phyloP scores from a whole-genome alignment of 2,329 filamentous ascomycete genomes.

The Byssothecium circinans region DNA sequence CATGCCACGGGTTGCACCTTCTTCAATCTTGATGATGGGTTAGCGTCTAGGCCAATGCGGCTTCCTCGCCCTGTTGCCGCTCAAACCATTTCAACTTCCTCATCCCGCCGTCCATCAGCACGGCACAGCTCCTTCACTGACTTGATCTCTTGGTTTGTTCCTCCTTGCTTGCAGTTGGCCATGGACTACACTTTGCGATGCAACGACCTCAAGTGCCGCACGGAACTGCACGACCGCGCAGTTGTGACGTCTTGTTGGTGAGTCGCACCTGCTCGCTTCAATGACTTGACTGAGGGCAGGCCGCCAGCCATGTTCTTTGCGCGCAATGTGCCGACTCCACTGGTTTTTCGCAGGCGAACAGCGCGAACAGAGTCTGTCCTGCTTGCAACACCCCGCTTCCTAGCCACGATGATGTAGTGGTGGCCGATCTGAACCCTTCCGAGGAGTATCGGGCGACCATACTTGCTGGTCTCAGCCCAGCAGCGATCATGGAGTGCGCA shows the following conservation, averaged over 20 bases:
- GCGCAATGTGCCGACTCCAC: slow-evolving; percentile 68
- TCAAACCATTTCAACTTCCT: neutral
- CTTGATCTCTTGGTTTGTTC: neutral
- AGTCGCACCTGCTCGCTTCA: slow-evolving; percentile 18
- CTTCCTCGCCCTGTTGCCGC: neutral
- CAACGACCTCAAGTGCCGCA: slow-evolving; percentile 77
- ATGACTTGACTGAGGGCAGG: slow-evolving; percentile 9
- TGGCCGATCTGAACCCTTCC: slow-evolving; percentile 71
- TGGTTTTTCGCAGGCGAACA: slow-evolving; percentile 61
- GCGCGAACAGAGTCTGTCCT: slow-evolving; percentile 66
- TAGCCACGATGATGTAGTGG: slow-evolving; percentile 74
- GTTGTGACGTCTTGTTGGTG: slow-evolving; percentile 90
- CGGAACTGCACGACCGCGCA: slow-evolving; percentile 68
- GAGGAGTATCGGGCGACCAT: slow-evolving; percentile 91
- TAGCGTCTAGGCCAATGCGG: neutral
- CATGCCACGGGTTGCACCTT: too few species aligned
- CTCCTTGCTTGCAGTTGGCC: neutral
- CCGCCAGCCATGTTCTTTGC: slow-evolving; percentile 78
- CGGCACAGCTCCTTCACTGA: neutral
- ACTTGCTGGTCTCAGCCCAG: slow-evolving; percentile 79
- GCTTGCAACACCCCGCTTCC: slow-evolving; percentile 70
- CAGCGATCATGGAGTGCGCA: slow-evolving; percentile 82
- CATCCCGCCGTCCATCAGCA: neutral
- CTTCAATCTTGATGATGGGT: neutral
- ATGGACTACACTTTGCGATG: slow-evolving; percentile 80